These are phyloP conservation scores for Hondaea fermentalgiana DNA, from an alignment of 108 stramenopile genomes.

Conservation along the genomic window DNA sequence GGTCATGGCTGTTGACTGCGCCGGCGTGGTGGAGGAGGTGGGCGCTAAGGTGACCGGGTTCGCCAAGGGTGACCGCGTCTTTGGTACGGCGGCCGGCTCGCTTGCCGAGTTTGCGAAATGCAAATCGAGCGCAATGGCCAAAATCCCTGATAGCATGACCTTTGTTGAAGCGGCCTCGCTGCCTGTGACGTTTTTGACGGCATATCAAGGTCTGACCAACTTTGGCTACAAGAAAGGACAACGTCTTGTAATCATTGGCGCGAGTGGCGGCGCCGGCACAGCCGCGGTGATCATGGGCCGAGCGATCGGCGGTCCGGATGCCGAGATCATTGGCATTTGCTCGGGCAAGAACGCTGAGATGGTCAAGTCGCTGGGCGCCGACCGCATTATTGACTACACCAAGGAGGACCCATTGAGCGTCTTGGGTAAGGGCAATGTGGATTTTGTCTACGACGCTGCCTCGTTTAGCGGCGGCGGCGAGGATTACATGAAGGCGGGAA, in stretches of 20 bases:
- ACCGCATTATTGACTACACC: background rate
- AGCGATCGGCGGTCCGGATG: background rate
- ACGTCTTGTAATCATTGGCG: background rate
- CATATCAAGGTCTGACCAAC: background rate
- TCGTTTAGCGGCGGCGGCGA: background rate
- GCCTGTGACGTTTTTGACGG: background rate
- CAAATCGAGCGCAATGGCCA: background rate
- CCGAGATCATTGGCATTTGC: background rate
- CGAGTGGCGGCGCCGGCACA: background rate
- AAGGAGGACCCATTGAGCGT: background rate
- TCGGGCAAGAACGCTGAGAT: background rate
- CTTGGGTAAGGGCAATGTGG: background rate
- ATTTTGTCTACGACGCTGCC: conserved; percentile 2
- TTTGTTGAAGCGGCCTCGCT: background rate
- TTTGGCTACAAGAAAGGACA: background rate
- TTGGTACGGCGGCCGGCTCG: background rate
- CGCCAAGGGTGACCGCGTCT: background rate
- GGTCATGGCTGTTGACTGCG: background rate
- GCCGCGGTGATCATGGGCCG: background rate
- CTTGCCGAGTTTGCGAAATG: background rate
- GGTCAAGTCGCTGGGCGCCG: conserved; percentile 7
- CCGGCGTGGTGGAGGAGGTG: conserved; percentile 1
- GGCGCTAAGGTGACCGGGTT: background rate
- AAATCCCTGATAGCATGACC: background rate
- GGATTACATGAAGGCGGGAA: background rate